Conservation (phyloP, 2,329 filamentous ascomycete species). For the Phoma herbarum region DNA sequence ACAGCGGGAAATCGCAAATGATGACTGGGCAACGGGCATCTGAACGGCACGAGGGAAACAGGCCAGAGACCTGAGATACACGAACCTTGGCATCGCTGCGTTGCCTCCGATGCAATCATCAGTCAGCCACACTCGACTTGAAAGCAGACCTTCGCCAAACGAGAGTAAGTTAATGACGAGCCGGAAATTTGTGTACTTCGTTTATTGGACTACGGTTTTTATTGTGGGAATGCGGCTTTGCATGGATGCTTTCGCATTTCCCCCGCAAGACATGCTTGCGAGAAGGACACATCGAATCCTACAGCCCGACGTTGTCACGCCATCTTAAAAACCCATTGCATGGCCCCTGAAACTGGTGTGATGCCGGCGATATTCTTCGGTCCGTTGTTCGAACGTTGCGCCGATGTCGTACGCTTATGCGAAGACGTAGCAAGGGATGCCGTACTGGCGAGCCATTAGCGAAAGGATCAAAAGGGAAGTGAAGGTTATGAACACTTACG, state of each 20-base stretch:
- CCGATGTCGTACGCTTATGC: conserved; percentile 30
- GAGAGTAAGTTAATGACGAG: not conserved
- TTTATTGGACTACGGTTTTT: not conserved
- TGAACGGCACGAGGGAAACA: not conserved
- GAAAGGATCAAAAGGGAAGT: not conserved
- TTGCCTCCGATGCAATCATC: not conserved
- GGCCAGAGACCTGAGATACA: not conserved
- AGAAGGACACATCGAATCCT: not conserved
- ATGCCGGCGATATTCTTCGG: conserved; percentile 12
- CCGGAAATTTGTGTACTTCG: conserved; percentile 1
- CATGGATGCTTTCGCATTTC: not conserved
- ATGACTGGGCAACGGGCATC: not conserved
- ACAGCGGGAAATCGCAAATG: not conserved
- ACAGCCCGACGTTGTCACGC: not conserved
- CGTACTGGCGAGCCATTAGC: conserved; percentile 41
- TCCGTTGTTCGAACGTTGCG: conserved; percentile 7
- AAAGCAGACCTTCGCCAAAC: not conserved
- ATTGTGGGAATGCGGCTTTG: not conserved
- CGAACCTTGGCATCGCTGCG: not conserved
- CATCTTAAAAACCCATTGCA: not conserved
- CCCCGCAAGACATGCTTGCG: not conserved
- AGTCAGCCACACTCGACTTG: conserved; percentile 9
- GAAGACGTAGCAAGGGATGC: conserved; percentile 49
- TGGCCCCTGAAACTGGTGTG: not conserved
- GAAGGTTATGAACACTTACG: conserved; percentile 32